A percentile compares a stretch with the other conserved stretches of the same genome.
Conservation (phyloP, 495 filamentous ascomycete species). For the Aspergillus affinis region DNA sequence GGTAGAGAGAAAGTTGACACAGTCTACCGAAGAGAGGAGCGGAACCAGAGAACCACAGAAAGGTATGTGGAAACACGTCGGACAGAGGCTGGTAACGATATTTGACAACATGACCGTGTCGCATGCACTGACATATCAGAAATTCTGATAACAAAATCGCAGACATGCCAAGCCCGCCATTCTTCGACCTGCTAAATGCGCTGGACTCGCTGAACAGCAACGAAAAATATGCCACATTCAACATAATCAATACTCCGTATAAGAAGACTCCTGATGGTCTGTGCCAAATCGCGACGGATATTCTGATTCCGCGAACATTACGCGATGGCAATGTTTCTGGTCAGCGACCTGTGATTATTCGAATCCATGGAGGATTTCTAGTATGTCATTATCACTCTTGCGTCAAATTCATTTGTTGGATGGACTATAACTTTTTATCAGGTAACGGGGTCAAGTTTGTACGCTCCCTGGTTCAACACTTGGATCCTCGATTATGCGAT, state of each 20-base stretch:
- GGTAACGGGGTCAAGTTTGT: slow-evolving; percentile 16
- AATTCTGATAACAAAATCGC: too few species aligned
- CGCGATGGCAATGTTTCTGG: background rate
- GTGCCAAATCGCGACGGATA: background rate
- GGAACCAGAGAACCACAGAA: too few species aligned
- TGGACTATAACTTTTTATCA: background rate
- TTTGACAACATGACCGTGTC: too few species aligned
- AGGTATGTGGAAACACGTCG: too few species aligned
- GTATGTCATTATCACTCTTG: background rate
- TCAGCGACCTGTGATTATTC: slow-evolving; percentile 12
- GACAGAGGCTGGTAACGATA: too few species aligned
- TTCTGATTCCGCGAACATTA: slow-evolving; percentile 17
- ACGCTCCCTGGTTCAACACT: slow-evolving; percentile 17
- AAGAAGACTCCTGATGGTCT: background rate
- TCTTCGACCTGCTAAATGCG: slow-evolving; percentile 3
- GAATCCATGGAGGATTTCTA: slow-evolving; percentile 21
- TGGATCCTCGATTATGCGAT: slow-evolving; percentile 20
- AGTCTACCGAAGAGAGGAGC: too few species aligned
- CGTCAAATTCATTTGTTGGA: background rate
- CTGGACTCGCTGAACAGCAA: background rate
- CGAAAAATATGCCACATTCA: background rate
- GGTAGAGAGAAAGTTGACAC: too few species aligned
- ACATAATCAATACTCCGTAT: slow-evolving; percentile 1
- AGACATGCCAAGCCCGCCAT: slow-evolving; percentile 1
- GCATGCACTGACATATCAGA: too few species aligned